Evolutionary conservation across 2,329 filamentous ascomycete species (phyloP).

Genomic region (Phaeomoniella chlamydospora): DNA sequence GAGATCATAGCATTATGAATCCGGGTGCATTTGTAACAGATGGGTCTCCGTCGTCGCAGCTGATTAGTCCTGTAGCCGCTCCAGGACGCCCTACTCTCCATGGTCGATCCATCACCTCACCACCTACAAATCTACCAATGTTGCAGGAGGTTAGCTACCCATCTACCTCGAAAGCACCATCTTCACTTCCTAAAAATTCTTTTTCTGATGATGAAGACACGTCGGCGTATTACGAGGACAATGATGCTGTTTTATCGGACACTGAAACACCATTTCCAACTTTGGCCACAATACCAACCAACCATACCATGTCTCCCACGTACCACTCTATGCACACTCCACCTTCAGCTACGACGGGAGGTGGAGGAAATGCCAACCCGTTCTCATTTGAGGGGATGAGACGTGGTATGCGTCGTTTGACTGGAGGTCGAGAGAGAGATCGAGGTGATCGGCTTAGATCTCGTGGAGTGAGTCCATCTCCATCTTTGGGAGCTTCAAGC

Average conservation of each 20-base stretch:
- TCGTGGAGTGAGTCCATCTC: slow-evolving; percentile 5
- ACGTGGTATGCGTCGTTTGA: slow-evolving; percentile 31
- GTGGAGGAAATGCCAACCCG: slow-evolving; percentile 19
- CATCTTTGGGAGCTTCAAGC: background rate
- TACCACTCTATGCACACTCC: slow-evolving; percentile 14
- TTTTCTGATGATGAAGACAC: slow-evolving; percentile 5
- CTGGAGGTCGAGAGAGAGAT: slow-evolving; percentile 24
- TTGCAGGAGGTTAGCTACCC: slow-evolving; percentile 6
- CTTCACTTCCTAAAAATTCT: slow-evolving; percentile 5
- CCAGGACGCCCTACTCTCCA: slow-evolving; percentile 55
- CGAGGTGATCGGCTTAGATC: slow-evolving; percentile 28
- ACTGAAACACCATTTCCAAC: slow-evolving; percentile 34
- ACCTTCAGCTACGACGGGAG: slow-evolving; percentile 9
- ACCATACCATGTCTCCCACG: slow-evolving; percentile 6
- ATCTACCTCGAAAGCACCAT: slow-evolving; percentile 8
- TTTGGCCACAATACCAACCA: background rate
- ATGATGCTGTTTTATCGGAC: slow-evolving; percentile 66
- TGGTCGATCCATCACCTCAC: slow-evolving; percentile 71
- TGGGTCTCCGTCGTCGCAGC: slow-evolving; percentile 7
- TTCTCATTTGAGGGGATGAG: slow-evolving; percentile 30
- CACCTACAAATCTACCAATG: slow-evolving; percentile 36
- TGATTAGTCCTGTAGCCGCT: slow-evolving; percentile 7
- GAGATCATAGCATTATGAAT: slow-evolving; percentile 36
- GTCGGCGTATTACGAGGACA: slow-evolving; percentile 41
- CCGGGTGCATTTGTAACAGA: slow-evolving; percentile 39